Conservation (phyloP, 2,329 filamentous ascomycete species). For the Dothideomycetes sp. region DNA sequence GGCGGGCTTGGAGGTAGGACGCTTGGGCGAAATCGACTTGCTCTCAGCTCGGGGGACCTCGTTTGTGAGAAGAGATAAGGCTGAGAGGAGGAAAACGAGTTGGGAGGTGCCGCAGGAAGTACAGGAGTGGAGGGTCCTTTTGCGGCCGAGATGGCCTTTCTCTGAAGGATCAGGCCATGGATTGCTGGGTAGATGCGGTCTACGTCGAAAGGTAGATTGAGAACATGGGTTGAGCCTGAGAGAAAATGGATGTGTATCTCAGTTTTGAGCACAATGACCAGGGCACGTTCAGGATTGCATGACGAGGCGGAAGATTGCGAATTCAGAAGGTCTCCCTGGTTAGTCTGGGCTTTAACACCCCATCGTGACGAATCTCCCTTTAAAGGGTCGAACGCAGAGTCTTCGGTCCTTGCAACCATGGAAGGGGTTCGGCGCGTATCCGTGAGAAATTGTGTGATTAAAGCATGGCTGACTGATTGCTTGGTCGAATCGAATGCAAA, state of each 20-base stretch:
- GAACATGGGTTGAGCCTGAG: constrained; percentile 74
- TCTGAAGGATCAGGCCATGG: constrained; percentile 74
- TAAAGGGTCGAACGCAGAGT: too few species aligned
- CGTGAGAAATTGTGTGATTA: constrained; percentile 66
- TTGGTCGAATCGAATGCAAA: constrained; percentile 83
- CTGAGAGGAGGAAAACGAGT: constrained; percentile 72
- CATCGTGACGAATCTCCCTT: too few species aligned
- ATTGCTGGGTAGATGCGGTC: constrained; percentile 77
- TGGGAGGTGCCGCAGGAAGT: constrained; percentile 56
- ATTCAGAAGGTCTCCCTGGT: neutral
- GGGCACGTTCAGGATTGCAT: constrained; percentile 36
- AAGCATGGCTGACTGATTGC: constrained; percentile 74
- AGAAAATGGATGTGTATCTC: constrained; percentile 93
- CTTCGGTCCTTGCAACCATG: neutral
- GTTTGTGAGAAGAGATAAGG: constrained; percentile 32
- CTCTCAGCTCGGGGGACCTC: constrained; percentile 1
- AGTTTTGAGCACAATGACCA: constrained; percentile 85
- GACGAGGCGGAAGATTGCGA: neutral
- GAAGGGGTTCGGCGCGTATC: neutral
- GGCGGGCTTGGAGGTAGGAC: constrained; percentile 6
- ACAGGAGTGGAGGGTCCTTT: constrained; percentile 28
- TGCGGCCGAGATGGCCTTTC: constrained; percentile 56
- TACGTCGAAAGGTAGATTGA: constrained; percentile 92
- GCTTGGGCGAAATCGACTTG: constrained; percentile 4
- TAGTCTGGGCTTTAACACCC: constrained; percentile 3